phyloP scores from a whole-genome alignment of 148 eudicot species.

The Spergularia marina region DNA sequence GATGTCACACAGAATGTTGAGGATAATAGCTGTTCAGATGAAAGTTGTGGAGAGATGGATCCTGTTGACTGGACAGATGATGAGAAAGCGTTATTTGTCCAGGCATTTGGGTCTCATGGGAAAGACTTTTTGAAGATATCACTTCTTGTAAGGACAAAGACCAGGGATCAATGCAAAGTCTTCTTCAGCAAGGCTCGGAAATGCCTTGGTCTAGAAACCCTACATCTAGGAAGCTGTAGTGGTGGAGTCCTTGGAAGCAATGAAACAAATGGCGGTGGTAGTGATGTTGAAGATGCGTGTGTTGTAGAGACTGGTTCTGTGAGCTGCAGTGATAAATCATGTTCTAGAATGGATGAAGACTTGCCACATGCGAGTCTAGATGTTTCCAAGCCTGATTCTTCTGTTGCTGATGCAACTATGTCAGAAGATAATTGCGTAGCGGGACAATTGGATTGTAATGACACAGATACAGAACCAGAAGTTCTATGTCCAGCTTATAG shows the following conservation, averaged over 20 bases:
- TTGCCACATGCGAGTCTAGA: conserved; percentile 31
- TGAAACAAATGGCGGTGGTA: conserved; percentile 52
- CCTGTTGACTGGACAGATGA: conserved; percentile 76
- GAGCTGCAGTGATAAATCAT: conserved; percentile 49
- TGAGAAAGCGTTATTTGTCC: conserved; percentile 66
- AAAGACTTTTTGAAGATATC: conserved; percentile 78
- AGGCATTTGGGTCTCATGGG: conserved; percentile 67
- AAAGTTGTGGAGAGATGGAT: conserved; percentile 74
- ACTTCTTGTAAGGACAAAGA: conserved; percentile 53
- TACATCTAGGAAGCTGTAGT: conserved; percentile 32
- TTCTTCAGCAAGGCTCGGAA: conserved; percentile 80
- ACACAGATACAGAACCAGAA: conserved; percentile 20
- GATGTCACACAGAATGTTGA: conserved; percentile 59
- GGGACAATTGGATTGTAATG: conserved; percentile 28
- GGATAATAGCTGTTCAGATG: conserved; percentile 81
- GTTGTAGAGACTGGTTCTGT: conserved; percentile 46
- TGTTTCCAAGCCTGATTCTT: conserved; percentile 33
- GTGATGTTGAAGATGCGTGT: conserved; percentile 66
- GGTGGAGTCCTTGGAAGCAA: conserved; percentile 29
- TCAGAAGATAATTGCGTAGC: conserved; percentile 27
- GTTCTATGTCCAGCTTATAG: conserved; percentile 21
- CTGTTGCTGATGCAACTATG: conserved; percentile 28
- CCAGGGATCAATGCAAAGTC: conserved; percentile 67
- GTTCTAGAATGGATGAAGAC: conserved; percentile 49
- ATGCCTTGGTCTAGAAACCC: conserved; percentile 62